A percentile compares a stretch with the other conserved stretches of the same genome.
Evolutionary conservation across 108 stramenopile species (phyloP).

Genomic region (Cylindrotheca closterium): DNA sequence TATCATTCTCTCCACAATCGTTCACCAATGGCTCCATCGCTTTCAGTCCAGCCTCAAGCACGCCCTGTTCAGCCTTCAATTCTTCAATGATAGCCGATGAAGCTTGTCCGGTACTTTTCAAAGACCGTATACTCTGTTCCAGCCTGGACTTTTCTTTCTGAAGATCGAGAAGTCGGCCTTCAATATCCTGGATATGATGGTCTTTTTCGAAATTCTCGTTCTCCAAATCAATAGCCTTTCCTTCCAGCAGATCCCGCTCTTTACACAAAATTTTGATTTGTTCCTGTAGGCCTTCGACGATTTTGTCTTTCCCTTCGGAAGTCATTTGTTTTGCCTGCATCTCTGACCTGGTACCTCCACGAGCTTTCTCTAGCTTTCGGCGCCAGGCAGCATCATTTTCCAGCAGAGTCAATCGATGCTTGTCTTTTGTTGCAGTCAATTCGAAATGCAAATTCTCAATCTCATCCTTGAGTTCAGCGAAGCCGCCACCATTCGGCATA

Average conservation of each 20-base stretch:
- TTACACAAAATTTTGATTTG: constrained; percentile 17
- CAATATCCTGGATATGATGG: not conserved
- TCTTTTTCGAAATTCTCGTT: not conserved
- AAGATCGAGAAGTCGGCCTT: not conserved
- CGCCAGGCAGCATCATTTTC: constrained; percentile 13
- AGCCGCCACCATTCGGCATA: constrained; percentile 1
- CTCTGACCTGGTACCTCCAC: constrained; percentile 19
- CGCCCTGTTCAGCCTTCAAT: not conserved
- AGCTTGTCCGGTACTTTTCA: not conserved
- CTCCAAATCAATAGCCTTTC: constrained; percentile 1
- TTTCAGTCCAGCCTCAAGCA: not conserved
- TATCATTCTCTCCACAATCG: too few species aligned
- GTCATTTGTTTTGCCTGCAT: not conserved
- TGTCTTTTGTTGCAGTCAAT: constrained; percentile 21
- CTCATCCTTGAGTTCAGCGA: constrained; percentile 3
- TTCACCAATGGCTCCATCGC: not conserved
- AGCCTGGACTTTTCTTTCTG: not conserved
- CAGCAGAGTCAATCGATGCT: not conserved
- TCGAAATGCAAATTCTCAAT: constrained; percentile 34
- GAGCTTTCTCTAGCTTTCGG: constrained; percentile 38
- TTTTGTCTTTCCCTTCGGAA: not conserved
- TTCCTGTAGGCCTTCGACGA: not conserved
- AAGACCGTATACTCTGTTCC: not conserved
- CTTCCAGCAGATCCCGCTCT: constrained; percentile 30
- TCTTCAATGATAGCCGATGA: not conserved